Percentiles rank a stretch among this genome's conserved stretches.
Conservation (phyloP, 75 land plant genomes). For the Pseudotsuga menziesii region DNA sequence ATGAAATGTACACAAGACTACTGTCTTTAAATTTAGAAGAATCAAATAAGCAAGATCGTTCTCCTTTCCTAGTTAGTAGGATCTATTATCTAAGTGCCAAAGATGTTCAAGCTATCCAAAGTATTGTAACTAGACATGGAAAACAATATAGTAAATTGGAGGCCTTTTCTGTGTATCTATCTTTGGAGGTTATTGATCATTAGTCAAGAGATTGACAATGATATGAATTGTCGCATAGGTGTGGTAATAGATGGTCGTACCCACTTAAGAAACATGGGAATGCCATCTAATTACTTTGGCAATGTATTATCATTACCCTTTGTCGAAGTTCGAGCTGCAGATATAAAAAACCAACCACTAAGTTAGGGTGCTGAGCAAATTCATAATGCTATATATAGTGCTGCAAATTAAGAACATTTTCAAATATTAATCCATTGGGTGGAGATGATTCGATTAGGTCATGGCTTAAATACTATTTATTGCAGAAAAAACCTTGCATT, state of each 20-base stretch:
- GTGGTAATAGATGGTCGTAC: slow-evolving; percentile 45
- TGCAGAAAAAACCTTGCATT: neutral
- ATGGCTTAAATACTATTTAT: slow-evolving; percentile 18
- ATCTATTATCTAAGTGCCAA: slow-evolving; percentile 30
- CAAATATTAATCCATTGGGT: slow-evolving; percentile 44
- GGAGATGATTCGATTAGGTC: slow-evolving; percentile 23
- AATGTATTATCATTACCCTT: slow-evolving; percentile 45
- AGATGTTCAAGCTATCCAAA: slow-evolving; percentile 20
- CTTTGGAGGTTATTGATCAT: slow-evolving; percentile 24
- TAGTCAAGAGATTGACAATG: neutral
- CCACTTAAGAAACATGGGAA: neutral
- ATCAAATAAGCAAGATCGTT: slow-evolving; percentile 3
- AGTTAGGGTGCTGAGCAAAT: slow-evolving; percentile 27
- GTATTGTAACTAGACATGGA: neutral
- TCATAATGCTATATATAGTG: slow-evolving; percentile 12
- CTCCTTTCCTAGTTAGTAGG: slow-evolving; percentile 20
- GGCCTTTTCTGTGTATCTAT: slow-evolving; percentile 34
- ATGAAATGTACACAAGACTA: neutral
- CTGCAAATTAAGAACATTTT: slow-evolving; percentile 30
- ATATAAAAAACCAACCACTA: slow-evolving; percentile 17
- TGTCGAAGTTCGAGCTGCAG: neutral
- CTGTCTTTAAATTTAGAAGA: neutral
- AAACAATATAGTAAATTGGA: slow-evolving; percentile 31
- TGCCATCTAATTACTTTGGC: slow-evolving; percentile 28
- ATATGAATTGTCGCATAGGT: slow-evolving; percentile 14